These are phyloP conservation scores for Coniochaeta sp. DNA, from an alignment of 2,329 filamentous ascomycete species.

Conservation along the genomic window DNA sequence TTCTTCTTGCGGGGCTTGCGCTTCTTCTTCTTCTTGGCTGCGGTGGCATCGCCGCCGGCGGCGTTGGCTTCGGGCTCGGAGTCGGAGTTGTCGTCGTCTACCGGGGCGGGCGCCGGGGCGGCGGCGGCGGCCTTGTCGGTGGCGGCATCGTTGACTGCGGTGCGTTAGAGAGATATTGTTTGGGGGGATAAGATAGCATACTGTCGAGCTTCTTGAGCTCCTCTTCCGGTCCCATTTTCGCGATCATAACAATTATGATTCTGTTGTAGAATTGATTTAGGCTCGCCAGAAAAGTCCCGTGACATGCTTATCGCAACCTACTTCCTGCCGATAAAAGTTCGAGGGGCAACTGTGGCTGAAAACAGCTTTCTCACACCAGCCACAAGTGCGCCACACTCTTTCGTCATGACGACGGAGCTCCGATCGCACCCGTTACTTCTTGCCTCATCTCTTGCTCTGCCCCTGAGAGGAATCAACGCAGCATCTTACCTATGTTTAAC, in stretches of 20 bases:
- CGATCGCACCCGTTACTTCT: slow-evolving; percentile 3
- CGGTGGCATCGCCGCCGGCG: slow-evolving; percentile 30
- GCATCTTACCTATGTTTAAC: background rate
- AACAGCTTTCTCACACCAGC: slow-evolving; percentile 5
- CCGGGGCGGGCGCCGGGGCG: slow-evolving; percentile 33
- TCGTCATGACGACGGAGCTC: slow-evolving; percentile 1
- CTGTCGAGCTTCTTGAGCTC: slow-evolving; percentile 34
- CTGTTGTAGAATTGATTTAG: too few relatives aligned
- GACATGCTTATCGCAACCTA: background rate
- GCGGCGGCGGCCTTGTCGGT: slow-evolving; percentile 23
- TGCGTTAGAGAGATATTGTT: background rate
- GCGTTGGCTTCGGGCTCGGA: slow-evolving; percentile 43
- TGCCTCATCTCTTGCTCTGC: background rate
- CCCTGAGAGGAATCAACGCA: background rate
- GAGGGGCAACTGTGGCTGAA: slow-evolving; percentile 10
- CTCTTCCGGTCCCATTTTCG: slow-evolving; percentile 34
- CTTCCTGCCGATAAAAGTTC: background rate
- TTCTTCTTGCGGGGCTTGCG: slow-evolving; percentile 68
- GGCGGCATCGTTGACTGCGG: slow-evolving; percentile 32
- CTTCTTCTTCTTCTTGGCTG: slow-evolving; percentile 74
- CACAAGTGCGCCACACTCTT: slow-evolving; percentile 6
- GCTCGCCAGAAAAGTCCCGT: background rate
- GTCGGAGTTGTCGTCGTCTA: slow-evolving; percentile 37
- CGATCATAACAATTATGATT: too few relatives aligned
- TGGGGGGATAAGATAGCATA: slow-evolving; percentile 13